phyloP scores from a whole-genome alignment of 345 rosid genomes.

The Luvunga scandens region DNA sequence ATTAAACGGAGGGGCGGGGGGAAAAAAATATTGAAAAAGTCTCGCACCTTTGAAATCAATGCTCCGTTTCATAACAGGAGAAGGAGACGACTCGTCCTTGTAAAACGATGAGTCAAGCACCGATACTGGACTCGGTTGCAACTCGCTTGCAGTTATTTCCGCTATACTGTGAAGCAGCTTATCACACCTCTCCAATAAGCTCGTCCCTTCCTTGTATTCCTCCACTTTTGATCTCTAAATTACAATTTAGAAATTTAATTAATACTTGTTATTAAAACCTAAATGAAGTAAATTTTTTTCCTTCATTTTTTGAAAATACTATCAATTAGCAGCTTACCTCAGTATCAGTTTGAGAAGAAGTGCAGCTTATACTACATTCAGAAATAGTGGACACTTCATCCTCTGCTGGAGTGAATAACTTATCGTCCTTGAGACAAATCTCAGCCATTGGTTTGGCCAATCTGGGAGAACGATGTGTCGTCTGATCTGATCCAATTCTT shows the following conservation, averaged over 20 bases:
- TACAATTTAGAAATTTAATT: background rate
- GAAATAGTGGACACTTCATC: constrained; percentile 58
- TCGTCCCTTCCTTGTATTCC: constrained; percentile 60
- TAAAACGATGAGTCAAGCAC: constrained; percentile 83
- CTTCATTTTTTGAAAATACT: background rate
- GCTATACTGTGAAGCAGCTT: constrained; percentile 88
- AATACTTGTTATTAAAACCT: background rate
- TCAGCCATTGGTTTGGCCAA: constrained; percentile 30
- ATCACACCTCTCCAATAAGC: constrained; percentile 78
- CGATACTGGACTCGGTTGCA: constrained; percentile 95
- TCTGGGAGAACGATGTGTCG: constrained; percentile 34
- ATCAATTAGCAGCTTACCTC: constrained; percentile 39
- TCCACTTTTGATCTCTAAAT: constrained; percentile 54
- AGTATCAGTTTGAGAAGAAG: constrained; percentile 50
- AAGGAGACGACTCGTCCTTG: constrained; percentile 81
- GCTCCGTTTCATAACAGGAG: constrained; percentile 80
- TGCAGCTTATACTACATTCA: constrained; percentile 43
- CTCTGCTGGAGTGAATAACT: constrained; percentile 29
- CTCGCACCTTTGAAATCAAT: constrained; percentile 70
- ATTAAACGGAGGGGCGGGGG: background rate
- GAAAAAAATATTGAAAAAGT: background rate
- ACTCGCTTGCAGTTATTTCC: constrained; percentile 68
- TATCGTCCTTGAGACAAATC: constrained; percentile 32
- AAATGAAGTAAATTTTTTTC: background rate
- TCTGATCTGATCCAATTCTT: constrained; percentile 34